Base-by-base conservation (phyloP, 371 early-diverging fungal species). In the Conidiobolus incongruus region DNA sequence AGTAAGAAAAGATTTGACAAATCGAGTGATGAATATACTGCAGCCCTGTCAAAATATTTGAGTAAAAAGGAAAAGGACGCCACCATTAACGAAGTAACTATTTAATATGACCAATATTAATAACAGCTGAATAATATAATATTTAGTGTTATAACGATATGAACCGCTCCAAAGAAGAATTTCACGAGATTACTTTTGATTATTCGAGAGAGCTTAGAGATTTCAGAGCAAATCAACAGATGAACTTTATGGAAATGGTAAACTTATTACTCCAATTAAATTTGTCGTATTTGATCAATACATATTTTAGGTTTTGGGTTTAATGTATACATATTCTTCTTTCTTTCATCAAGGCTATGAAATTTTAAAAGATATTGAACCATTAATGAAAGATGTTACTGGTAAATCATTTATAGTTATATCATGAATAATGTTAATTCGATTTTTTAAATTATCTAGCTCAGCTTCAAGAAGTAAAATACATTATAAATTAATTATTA, bases 211-310 rank as follows among this genome's bases (percentile, higher is more conserved):
- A 68, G 35, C 47, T 81, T 38, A 77, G 78, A 50, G 73, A 75
- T 33, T 51, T 77, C 7, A 66, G 73, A 37, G 66, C 70, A 4
- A 66, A 62, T 46, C 74, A 76, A 48, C 72, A 72, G 47, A 69
- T 74, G 24, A 81, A 81, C 46, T 66, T 78, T 31, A 66, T 74
- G 49, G 83, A 80, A 53, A 70, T 70, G 54, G 80, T 81, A 65
- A 42, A 11, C n/a, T n/a, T n/a, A n/a, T n/a, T n/a, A n/a, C n/a
- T n/a, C n/a, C n/a, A n/a, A n/a, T n/a, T n/a, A n/a, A n/a, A n/a
- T n/a, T n/a, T n/a, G n/a, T 15, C 22, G n/a, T 5, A 21, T 13
- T n/a, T 5, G 11, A 21, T 13, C 3, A n/a, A 31, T 11, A 17
- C 10, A 23, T 2, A 11, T 2, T 21, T 29, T 39, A 29, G 21